Percentiles rank a stretch among this genome's conserved stretches.
Conservation (phyloP, 2,329 filamentous ascomycete species). For the Aspergillus awamori region DNA sequence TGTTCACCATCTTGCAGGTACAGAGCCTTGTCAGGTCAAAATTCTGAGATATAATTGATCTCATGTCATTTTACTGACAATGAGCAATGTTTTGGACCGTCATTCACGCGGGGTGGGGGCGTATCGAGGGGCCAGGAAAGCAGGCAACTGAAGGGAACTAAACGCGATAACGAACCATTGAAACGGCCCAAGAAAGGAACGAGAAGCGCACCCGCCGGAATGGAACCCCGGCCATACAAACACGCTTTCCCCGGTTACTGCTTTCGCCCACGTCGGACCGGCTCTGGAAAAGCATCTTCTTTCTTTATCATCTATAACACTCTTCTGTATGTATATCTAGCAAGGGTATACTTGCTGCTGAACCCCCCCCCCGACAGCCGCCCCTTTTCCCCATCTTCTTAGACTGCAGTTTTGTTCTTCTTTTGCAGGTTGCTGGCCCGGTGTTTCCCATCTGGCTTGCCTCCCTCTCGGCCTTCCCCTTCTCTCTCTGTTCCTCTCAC, state of each 20-base stretch:
- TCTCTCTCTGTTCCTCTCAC: slow-evolving; percentile 20
- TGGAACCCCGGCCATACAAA: background rate
- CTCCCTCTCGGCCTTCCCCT: slow-evolving; percentile 18
- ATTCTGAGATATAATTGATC: background rate
- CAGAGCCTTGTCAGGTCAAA: too few species aligned
- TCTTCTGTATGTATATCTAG: too few species aligned
- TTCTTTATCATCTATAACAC: too few species aligned
- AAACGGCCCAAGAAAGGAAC: background rate
- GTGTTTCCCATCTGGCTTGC: slow-evolving; percentile 24
- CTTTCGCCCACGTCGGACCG: background rate
- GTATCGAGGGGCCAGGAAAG: background rate
- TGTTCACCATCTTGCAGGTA: background rate
- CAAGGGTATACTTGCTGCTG: background rate
- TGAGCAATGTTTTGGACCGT: too few species aligned
- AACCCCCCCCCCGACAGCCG: background rate
- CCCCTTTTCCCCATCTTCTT: background rate
- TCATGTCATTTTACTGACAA: background rate
- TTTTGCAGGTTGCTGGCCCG: slow-evolving; percentile 16
- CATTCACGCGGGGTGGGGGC: background rate
- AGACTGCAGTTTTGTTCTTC: background rate
- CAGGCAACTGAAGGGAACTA: background rate
- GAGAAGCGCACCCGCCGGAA: background rate
- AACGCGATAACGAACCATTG: slow-evolving; percentile 1
- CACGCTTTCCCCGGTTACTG: background rate
- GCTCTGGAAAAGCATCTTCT: background rate